phyloP scores from a whole-genome alignment of 345 rosid genomes.

The Boechera retrofracta region DNA sequence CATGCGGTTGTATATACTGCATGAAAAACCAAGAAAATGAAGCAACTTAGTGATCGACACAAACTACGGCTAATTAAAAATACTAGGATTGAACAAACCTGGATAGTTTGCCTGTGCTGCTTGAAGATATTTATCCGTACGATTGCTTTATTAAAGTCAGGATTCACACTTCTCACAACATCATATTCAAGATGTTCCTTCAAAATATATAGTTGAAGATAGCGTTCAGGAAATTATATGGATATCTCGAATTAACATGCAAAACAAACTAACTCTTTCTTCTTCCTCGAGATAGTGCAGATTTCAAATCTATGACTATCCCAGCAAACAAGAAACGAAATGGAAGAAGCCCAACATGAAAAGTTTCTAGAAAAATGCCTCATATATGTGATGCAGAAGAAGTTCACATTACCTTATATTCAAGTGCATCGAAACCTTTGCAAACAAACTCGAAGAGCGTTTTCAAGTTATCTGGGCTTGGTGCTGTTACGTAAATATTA shows the following conservation, averaged over 20 bases:
- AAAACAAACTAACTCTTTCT: background rate
- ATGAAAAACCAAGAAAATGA: conserved; percentile 29
- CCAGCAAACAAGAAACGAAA: conserved; percentile 6
- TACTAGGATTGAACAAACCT: conserved; percentile 79
- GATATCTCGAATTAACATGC: conserved; percentile 15
- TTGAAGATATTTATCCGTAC: conserved; percentile 83
- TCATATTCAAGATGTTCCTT: conserved; percentile 94
- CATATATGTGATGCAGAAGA: conserved; percentile 4
- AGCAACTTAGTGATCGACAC: conserved; percentile 20
- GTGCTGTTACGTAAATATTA: conserved; percentile 87
- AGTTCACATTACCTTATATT: conserved; percentile 68
- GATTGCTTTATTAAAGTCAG: conserved; percentile 80
- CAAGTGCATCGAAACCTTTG: conserved; percentile 84
- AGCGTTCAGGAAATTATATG: conserved; percentile 25
- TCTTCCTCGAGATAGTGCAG: conserved; percentile 14
- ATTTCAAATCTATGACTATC: background rate
- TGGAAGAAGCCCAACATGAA: conserved; percentile 14
- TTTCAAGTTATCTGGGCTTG: conserved; percentile 93
- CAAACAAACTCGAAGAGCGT: conserved; percentile 83
- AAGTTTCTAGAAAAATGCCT: background rate
- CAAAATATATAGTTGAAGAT: conserved; percentile 23
- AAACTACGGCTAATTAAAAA: conserved; percentile 49
- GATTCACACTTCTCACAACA: conserved; percentile 76
- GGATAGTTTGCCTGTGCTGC: conserved; percentile 96
- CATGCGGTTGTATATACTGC: conserved; percentile 96